Conservation (phyloP, 2,329 filamentous ascomycete genomes). For the Phialemonium atrogriseum region DNA sequence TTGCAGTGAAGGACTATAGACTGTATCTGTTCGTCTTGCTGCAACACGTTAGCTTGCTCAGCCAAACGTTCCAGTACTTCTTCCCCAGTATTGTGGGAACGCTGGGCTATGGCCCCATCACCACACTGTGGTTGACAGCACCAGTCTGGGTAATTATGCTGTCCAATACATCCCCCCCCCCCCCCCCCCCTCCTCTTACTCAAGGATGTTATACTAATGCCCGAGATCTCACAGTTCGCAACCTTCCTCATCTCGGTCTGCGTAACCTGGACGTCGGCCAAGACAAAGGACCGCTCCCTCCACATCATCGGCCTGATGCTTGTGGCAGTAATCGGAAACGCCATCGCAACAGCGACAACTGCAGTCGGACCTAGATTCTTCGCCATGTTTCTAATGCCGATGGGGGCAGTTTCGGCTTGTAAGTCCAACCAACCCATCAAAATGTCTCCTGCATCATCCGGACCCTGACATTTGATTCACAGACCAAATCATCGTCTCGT, state of each 20-base stretch:
- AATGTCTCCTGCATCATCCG: no score
- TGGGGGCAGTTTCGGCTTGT: no score
- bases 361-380: slow-evolving; percentile 13
- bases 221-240: no score
- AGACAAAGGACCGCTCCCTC: slow-evolving; percentile 27
- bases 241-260: slow-evolving; percentile 17
- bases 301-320: slow-evolving; percentile 21
- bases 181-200: slow-evolving; percentile 21
- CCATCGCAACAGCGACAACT: slow-evolving; percentile 13
- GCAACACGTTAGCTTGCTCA: slow-evolving; percentile 37
- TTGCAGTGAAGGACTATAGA: slow-evolving; percentile 1
- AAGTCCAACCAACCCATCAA: no score
- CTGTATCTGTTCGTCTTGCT: slow-evolving; percentile 16
- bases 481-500: slow-evolving; percentile 1
- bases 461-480: no score
- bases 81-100: slow-evolving; percentile 46
- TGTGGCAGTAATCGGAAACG: slow-evolving; percentile 14
- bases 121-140: slow-evolving; percentile 18
- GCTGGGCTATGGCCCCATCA: slow-evolving; percentile 46
- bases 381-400: slow-evolving; percentile 31
- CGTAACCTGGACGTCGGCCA: slow-evolving; percentile 26
- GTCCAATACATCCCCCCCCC: slow-evolving; percentile 19
- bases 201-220: no score
- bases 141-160: slow-evolving; percentile 14
- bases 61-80: not conserved